These are phyloP conservation scores for Solanum piurae DNA, from an alignment of 257 asterid species.

Conservation along the genomic window DNA sequence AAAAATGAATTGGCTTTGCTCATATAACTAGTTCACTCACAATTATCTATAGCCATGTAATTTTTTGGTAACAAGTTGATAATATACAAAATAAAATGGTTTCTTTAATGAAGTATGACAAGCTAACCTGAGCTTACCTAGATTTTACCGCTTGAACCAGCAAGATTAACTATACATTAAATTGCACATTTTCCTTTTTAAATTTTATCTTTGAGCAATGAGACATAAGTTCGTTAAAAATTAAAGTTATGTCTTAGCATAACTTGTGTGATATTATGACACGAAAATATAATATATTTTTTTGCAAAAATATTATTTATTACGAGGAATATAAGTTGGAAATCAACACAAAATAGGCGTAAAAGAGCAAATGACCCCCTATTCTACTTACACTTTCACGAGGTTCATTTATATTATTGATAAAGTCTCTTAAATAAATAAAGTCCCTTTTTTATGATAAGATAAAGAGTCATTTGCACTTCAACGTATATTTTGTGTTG, in stretches of 20 bases:
- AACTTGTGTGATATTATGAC: neutral
- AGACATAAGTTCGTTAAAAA: neutral
- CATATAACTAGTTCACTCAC: neutral
- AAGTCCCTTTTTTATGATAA: neutral
- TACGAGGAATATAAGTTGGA: no score
- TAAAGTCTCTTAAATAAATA: no score
- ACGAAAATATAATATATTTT: neutral
- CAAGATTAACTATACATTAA: neutral
- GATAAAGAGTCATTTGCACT: neutral
- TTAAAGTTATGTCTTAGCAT: rapidly evolving
- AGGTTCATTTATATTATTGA: neutral
- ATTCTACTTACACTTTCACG: neutral
- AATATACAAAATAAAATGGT: neutral
- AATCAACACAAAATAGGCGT: neutral
- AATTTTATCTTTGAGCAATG: neutral
- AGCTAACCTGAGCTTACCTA: neutral
- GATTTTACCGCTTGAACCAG: neutral
- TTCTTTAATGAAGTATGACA: neutral
- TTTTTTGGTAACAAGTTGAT: neutral
- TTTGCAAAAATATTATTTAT: neutral
- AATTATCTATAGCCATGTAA: neutral
- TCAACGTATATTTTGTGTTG: no score
- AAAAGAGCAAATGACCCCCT: neutral
- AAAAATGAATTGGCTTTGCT: neutral
- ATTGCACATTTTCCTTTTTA: neutral